phyloP scores from a whole-genome alignment of 2,329 filamentous ascomycete genomes.

The Trichothecium sympodiale region DNA sequence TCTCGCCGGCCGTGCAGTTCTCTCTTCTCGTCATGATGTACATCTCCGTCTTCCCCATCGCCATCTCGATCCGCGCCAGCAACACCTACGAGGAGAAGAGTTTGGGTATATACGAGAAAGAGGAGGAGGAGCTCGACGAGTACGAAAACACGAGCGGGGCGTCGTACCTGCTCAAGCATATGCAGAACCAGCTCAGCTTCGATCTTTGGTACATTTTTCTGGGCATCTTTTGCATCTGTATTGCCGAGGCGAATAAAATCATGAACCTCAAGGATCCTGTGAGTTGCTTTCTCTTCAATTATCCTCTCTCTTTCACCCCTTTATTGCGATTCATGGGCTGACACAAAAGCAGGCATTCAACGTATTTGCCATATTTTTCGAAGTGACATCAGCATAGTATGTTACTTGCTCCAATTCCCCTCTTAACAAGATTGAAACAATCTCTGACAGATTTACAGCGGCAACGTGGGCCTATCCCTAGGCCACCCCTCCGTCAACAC shows the following conservation, averaged over 20 bases:
- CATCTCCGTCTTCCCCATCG: slow-evolving; percentile 49
- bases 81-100: slow-evolving; percentile 53
- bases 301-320: neutral
- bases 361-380: slow-evolving; percentile 6
- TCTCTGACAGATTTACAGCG: slow-evolving; percentile 10
- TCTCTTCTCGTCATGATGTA: slow-evolving; percentile 57
- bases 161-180: slow-evolving; percentile 20
- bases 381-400: slow-evolving; percentile 7
- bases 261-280: slow-evolving; percentile 4
- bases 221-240: slow-evolving; percentile 23
- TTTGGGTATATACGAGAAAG: slow-evolving; percentile 44
- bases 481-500: slow-evolving; percentile 18
- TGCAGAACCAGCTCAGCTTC: slow-evolving; percentile 27
- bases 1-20: slow-evolving; percentile 45
- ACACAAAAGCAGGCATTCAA: slow-evolving; percentile 4
- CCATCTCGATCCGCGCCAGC: slow-evolving; percentile 47
- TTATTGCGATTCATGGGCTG: neutral
- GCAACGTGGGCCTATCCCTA: slow-evolving; percentile 23
- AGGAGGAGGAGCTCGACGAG: slow-evolving; percentile 14
- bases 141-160: slow-evolving; percentile 8
- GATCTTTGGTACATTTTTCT: slow-evolving; percentile 30
- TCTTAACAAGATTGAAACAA: too few species aligned
- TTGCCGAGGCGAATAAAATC: slow-evolving; percentile 8
- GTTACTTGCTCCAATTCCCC: too few species aligned
- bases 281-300: too few species aligned